Evolutionary conservation across 2,329 filamentous ascomycete genomes (phyloP).

Genomic region (Botrytis fragariae): DNA sequence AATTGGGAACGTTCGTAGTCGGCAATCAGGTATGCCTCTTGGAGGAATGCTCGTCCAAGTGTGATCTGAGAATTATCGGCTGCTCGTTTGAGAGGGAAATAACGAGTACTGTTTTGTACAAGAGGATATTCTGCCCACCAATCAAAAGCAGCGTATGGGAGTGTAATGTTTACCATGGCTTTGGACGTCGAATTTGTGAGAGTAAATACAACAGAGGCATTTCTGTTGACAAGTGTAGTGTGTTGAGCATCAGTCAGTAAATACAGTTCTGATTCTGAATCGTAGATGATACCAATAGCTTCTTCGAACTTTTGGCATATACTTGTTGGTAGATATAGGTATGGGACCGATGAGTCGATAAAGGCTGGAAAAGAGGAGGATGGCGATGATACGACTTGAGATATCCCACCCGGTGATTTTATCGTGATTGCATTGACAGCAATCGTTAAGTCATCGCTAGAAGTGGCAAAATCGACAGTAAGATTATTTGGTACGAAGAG

Average conservation of each 20-base stretch:
- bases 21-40: conserved; percentile 41
- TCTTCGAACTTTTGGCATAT: conserved; percentile 41
- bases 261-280: conserved; percentile 40
- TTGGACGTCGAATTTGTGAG: conserved; percentile 37
- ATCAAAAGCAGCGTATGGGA: conserved; percentile 44
- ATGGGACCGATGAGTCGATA: conserved; percentile 43
- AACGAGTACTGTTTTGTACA: conserved; percentile 33
- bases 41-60: conserved; percentile 43
- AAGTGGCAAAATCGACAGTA: conserved; percentile 41
- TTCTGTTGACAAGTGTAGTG: conserved; percentile 31
- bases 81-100: conserved; percentile 43
- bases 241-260: conserved; percentile 37
- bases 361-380: conserved; percentile 28
- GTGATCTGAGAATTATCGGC: conserved; percentile 39
- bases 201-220: conserved; percentile 41
- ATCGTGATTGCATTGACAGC: conserved; percentile 39
- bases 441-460: conserved; percentile 42
- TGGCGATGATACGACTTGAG: conserved; percentile 21
- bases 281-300: conserved; percentile 40
- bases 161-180: conserved; percentile 37
- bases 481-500: conserved; percentile 42
- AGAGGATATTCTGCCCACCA: conserved; percentile 40
- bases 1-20: conserved; percentile 45
- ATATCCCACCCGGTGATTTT: conserved; percentile 21
- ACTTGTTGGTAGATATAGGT: conserved; percentile 41